Percentiles rank a stretch among this genome's conserved stretches.
These are phyloP conservation scores for Teratosphaeria destructans DNA, from an alignment of 2,329 filamentous ascomycete species.

Conservation along the genomic window DNA sequence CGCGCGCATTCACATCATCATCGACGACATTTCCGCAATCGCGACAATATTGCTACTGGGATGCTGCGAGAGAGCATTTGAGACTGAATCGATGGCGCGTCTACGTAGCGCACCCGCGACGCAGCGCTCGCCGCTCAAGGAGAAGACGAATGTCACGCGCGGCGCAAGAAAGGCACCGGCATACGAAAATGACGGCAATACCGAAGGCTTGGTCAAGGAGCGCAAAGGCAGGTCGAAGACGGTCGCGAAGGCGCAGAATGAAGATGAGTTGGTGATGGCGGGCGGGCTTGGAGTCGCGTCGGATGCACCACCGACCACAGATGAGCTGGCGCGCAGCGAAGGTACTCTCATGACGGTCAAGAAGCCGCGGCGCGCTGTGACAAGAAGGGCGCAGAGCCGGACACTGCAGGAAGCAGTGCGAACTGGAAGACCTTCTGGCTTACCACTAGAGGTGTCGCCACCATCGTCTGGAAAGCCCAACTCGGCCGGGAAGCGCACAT, in stretches of 20 bases:
- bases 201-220: slow-evolving; percentile 17
- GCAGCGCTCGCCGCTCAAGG: slow-evolving; percentile 16
- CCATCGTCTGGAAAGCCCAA: slow-evolving; percentile 22
- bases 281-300: slow-evolving; percentile 14
- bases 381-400: background rate
- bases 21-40: background rate
- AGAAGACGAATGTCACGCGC: slow-evolving; percentile 21
- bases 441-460: slow-evolving; percentile 21
- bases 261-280: slow-evolving; percentile 20
- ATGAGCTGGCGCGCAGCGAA: slow-evolving; percentile 19
- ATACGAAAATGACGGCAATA: slow-evolving; percentile 18
- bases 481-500: slow-evolving; percentile 18
- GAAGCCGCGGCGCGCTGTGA: background rate
- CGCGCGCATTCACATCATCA: background rate
- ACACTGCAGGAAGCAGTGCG: background rate
- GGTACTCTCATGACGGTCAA: slow-evolving; percentile 8
- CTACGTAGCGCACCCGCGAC: slow-evolving; percentile 17
- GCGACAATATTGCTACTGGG: background rate
- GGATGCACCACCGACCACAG: slow-evolving; percentile 10
- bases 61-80: slow-evolving; percentile 1
- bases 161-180: slow-evolving; percentile 6
- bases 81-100: slow-evolving; percentile 14
- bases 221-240: slow-evolving; percentile 14
- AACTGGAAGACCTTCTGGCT: background rate
- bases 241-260: slow-evolving; percentile 3